Base-by-base conservation (phyloP, 495 filamentous ascomycete genomes). In the Halenospora varia region DNA sequence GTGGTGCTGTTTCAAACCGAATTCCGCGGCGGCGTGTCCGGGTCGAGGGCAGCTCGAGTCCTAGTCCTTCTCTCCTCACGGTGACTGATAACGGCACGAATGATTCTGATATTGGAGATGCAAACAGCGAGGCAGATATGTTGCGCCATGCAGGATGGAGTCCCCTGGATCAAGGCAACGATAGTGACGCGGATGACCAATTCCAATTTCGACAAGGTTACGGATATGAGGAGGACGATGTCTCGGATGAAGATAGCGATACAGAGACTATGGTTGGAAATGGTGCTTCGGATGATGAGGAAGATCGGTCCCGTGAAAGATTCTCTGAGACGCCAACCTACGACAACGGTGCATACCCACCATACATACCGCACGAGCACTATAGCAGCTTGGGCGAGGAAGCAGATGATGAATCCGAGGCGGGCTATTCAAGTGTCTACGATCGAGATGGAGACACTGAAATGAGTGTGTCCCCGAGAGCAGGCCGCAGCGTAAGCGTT, bases 371-470 rank as follows among this genome's bases (percentile, higher is more conserved):
- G 6, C 35, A 48, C 35, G 48, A 22, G 20, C 35, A 60, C 20
- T 39, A 51, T 15, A 1, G 23, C 13, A 49, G 47, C 23, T 10
- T 25, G 19, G 47, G 35, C 3, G 55, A 59, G 15, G 42, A 25
- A 29, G 51, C 61, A 24, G 48, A 62, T 20, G 50, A 65, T 48
- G 54, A 51, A 3, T 60, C 47, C 2, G 62, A 61, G 25, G 44
- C 19, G 19, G 49, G 23, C 8, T 35, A 49, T 2, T 35, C 51
- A 0, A 47, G 17, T 39, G 24, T 26, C 10, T 58, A 55, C 23
- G 65, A 68, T 51, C 44, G 29, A 13, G 65, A 68, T 51, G 65
- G 65, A 15, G 65, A 68, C 42, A 63, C 61, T 10, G 65, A 68
- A 19, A 68, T 68, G 65, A 65, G 61, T 41, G 41, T 48, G 9